Evolutionary conservation across 106 monocot genomes (phyloP).

Genomic region (Platanthera zijinensis): DNA sequence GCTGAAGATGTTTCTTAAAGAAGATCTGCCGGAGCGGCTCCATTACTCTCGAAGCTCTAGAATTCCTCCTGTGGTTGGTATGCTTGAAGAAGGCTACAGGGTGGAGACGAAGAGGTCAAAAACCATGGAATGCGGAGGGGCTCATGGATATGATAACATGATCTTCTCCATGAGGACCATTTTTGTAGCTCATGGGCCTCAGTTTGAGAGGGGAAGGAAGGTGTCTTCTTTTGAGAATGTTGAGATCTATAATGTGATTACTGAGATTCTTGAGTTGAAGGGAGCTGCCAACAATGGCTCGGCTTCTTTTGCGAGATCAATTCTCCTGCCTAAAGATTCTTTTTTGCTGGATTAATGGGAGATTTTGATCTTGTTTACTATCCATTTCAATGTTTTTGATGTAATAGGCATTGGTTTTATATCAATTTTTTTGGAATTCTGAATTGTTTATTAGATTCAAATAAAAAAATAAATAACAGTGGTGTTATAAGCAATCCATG

Average conservation of each 20-base stretch:
- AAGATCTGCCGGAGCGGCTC: conserved; percentile 46
- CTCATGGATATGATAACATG: conserved; percentile 49
- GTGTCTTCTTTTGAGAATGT: conserved; percentile 47
- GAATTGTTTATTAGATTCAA: background rate
- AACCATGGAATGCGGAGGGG: conserved; percentile 34
- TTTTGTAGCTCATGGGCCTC: conserved; percentile 50
- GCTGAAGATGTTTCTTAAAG: conserved; percentile 40
- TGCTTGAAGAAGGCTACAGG: conserved; percentile 54
- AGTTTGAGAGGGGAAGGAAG: conserved; percentile 34
- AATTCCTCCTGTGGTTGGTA: conserved; percentile 40
- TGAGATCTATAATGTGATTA: conserved; percentile 49
- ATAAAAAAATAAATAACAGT: background rate
- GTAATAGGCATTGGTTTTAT: background rate
- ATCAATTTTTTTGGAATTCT: background rate
- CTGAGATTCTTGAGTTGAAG: conserved; percentile 30
- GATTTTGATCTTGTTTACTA: background rate
- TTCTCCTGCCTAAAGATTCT: conserved; percentile 24
- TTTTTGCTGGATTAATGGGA: background rate
- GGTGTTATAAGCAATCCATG: too few relatives aligned
- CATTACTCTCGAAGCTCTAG: conserved; percentile 40
- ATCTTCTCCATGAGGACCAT: conserved; percentile 58
- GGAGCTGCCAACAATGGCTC: conserved; percentile 59
- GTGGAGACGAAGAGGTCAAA: conserved; percentile 17
- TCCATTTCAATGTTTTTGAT: background rate
- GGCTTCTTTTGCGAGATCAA: conserved; percentile 25